Evolutionary conservation across 2,329 filamentous ascomycete species (phyloP), one percentile per base, ranked within the genome.

Genomic region (Corynespora cassiicola): DNA sequence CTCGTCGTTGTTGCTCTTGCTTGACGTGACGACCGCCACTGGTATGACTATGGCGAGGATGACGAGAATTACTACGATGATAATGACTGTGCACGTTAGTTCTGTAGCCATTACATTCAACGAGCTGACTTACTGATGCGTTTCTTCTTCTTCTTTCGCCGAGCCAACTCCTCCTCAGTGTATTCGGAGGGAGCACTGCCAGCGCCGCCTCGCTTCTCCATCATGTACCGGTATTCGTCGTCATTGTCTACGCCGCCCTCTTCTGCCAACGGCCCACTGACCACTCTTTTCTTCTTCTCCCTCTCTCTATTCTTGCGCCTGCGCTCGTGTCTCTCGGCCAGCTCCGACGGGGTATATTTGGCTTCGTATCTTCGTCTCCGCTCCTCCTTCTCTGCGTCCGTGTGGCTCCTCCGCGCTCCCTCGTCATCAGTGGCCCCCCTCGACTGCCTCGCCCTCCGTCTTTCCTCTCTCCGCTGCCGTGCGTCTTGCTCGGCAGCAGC

Each of bases 51-150:
- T 75, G 8, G 65, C 68, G 6, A 77, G 61, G 11, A 76, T 41
- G 2, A 75, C 43, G 4, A 76, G 39, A 3, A 73, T 42, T 2
- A 57, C 51, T 7, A 66, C 37, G 7, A 64, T 66, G 1, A 68
- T 63, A 21, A 70, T 68, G 11, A 75, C 68, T 46, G 55, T 52
- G n/a, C n/a, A n/a, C n/a, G n/a, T n/a, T n/a, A n/a, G n/a, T n/a
- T n/a, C n/a, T n/a, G n/a, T n/a, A n/a, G n/a, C n/a, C n/a, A n/a
- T n/a, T n/a, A n/a, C n/a, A n/a, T n/a, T n/a, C n/a, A n/a, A 33
- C 27, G 54, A 15, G 50, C 66, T 49, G 55, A 61, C 80, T 61
- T 61, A 85, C 82, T 79, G 49, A 83, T 77, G 54, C 80, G 81
- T 68, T 86, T 67, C 53, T 63, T 55, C 66, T 70, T 45, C 62